Conservation (phyloP, 148 eudicot genomes). For the Rhododendron griersonianum region DNA sequence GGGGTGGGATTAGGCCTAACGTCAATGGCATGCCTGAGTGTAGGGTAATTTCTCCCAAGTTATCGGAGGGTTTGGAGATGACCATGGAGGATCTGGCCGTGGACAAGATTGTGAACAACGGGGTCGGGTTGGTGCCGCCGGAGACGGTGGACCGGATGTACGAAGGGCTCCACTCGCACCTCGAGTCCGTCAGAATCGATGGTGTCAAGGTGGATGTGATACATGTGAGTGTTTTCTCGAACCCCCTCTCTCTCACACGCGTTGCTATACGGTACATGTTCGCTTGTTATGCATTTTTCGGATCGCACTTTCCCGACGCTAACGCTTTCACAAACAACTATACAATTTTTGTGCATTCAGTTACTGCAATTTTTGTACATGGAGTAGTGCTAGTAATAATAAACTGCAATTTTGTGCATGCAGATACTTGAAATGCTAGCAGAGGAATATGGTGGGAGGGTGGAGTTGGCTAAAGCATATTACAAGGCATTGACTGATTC, state of each 20-base stretch:
- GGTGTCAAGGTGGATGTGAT: slow-evolving; percentile 96
- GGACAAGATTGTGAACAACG: slow-evolving; percentile 83
- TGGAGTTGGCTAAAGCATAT: slow-evolving; percentile 75
- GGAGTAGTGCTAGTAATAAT: neutral
- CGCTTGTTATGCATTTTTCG: neutral
- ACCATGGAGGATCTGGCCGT: slow-evolving; percentile 94
- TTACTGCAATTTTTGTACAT: no score
- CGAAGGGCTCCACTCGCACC: slow-evolving; percentile 78
- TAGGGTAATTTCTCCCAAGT: slow-evolving; percentile 46
- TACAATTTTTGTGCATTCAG: neutral
- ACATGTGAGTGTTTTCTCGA: slow-evolving; percentile 48
- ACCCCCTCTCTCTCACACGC: neutral
- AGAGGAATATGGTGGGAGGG: slow-evolving; percentile 91
- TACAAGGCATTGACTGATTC: slow-evolving; percentile 71
- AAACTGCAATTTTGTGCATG: neutral
- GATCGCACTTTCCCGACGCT: neutral
- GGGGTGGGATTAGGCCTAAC: slow-evolving; percentile 89
- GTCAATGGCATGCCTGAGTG: slow-evolving; percentile 54
- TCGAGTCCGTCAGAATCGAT: slow-evolving; percentile 75
- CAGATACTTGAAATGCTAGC: slow-evolving; percentile 83
- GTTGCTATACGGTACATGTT: neutral
- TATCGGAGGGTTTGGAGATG: slow-evolving; percentile 65
- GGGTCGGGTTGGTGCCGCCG: slow-evolving; percentile 79
- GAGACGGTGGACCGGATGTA: slow-evolving; percentile 57
- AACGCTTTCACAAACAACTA: neutral